Conservation (phyloP, 2,329 filamentous ascomycete genomes). For the Colletotrichum acutatum region DNA sequence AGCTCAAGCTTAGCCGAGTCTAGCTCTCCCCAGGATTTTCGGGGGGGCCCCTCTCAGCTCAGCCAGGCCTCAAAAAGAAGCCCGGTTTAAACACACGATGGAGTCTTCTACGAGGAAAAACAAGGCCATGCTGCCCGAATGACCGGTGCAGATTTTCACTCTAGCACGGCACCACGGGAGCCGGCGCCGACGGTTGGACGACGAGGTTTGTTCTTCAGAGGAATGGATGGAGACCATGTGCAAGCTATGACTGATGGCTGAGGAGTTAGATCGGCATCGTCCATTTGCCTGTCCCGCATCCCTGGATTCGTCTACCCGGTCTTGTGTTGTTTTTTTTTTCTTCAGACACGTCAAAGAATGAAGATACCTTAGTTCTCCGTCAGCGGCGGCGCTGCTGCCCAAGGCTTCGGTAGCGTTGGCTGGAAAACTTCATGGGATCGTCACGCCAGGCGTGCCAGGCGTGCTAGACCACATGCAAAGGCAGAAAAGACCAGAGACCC, state of each 20-base stretch:
- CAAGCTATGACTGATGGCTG: not conserved
- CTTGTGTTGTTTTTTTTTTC: not conserved
- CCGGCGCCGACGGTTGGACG: not conserved
- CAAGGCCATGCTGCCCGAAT: not conserved
- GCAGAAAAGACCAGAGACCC: not conserved
- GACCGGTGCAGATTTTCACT: not conserved
- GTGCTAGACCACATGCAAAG: not conserved
- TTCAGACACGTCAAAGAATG: slow-evolving; percentile 11
- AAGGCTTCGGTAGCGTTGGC: slow-evolving; percentile 11
- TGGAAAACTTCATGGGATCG: slow-evolving; percentile 7
- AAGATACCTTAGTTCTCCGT: not conserved
- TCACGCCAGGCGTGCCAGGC: not conserved
- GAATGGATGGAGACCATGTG: not conserved
- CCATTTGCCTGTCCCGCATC: not conserved
- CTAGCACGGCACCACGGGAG: not conserved
- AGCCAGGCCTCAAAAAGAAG: not conserved
- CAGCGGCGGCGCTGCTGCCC: slow-evolving; percentile 28
- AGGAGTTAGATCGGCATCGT: not conserved
- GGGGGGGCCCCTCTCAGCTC: not conserved
- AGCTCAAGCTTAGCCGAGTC: not conserved
- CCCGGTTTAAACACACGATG: not conserved
- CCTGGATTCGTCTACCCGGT: not conserved
- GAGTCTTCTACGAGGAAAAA: not conserved
- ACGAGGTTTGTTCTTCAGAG: not conserved
- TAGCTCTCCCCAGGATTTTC: slow-evolving; percentile 1